Conservation (phyloP, 306 rosid species). For the Citrullus amarus region DNA sequence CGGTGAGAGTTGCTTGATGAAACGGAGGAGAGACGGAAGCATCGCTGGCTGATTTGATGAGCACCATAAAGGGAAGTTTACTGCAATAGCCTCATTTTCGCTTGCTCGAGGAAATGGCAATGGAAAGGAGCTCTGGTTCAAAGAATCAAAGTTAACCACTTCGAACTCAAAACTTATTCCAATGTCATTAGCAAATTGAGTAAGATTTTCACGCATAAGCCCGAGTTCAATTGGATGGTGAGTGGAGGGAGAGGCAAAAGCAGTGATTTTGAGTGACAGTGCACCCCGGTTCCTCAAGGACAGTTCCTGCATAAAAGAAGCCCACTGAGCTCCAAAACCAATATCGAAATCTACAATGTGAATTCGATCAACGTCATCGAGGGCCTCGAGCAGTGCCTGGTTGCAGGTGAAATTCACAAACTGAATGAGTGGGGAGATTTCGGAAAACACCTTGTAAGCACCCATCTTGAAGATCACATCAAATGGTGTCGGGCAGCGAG, state of each 20-base stretch:
- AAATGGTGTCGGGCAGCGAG: slow-evolving; percentile 21
- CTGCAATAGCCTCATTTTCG: slow-evolving; percentile 25
- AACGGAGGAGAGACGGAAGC: slow-evolving; percentile 24
- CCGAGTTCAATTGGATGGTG: slow-evolving; percentile 24
- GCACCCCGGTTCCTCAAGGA: slow-evolving; percentile 19
- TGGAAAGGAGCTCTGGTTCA: slow-evolving; percentile 19
- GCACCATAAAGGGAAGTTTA: slow-evolving; percentile 32
- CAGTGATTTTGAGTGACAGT: slow-evolving; percentile 29
- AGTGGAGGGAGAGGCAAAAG: slow-evolving; percentile 31
- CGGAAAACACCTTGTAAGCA: slow-evolving; percentile 34
- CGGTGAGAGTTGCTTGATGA: slow-evolving; percentile 33
- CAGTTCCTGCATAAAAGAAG: slow-evolving; percentile 40
- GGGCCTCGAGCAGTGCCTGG: slow-evolving; percentile 35
- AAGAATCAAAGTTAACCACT: slow-evolving; percentile 25
- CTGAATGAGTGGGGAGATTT: slow-evolving; percentile 34
- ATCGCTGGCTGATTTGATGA: slow-evolving; percentile 24
- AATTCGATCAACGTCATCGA: slow-evolving; percentile 15
- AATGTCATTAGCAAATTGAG: slow-evolving; percentile 28
- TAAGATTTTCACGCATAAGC: slow-evolving; percentile 30
- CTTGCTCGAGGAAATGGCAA: slow-evolving; percentile 15
- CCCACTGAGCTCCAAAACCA: slow-evolving; percentile 43
- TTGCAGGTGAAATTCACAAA: slow-evolving; percentile 37
- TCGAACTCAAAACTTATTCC: slow-evolving; percentile 31
- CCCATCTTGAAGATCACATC: slow-evolving; percentile 40
- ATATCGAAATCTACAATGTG: slow-evolving; percentile 40